Evolutionary conservation across 768 basidiomycete species (phyloP).

Genomic region (Amanita pseudoporphyria): DNA sequence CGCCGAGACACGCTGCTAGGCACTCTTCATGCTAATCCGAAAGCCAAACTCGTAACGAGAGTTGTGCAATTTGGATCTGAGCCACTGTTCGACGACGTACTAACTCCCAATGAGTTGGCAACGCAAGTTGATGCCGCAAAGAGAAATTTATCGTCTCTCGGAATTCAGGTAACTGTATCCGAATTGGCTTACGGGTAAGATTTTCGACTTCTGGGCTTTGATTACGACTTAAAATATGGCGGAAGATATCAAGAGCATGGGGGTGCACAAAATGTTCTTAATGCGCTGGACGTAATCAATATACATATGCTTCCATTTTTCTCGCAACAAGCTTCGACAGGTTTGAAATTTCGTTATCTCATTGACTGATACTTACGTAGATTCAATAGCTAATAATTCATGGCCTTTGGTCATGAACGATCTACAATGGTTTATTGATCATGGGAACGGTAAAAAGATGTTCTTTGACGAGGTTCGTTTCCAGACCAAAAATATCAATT

Average conservation of each 20-base stretch:
- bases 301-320: slow-evolving; percentile 56
- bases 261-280: slow-evolving; percentile 40
- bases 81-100: slow-evolving; percentile 41
- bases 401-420: slow-evolving; percentile 46
- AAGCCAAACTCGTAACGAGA: slow-evolving; percentile 43
- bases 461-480: slow-evolving; percentile 42
- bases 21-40: slow-evolving; percentile 36
- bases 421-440: slow-evolving; percentile 44
- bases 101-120: slow-evolving; percentile 32
- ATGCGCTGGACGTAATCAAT: slow-evolving; percentile 44
- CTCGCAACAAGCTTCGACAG: slow-evolving; percentile 34
- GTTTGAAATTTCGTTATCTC: slow-evolving; percentile 13
- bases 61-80: slow-evolving; percentile 52
- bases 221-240: too few species aligned
- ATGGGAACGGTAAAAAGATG: slow-evolving; percentile 54
- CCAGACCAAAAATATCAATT: neutral
- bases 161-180: slow-evolving; percentile 49
- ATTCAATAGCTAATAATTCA: slow-evolving; percentile 27
- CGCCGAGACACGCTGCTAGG: slow-evolving; percentile 35
- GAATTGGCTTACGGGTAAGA: slow-evolving; percentile 35
- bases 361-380: neutral
- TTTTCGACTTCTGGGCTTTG: slow-evolving; percentile 13
- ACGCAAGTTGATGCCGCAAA: slow-evolving; percentile 35
- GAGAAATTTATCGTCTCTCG: slow-evolving; percentile 30
- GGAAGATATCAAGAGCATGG: slow-evolving; percentile 31